A percentile compares a stretch with the other conserved stretches of the same genome.
Conservation (phyloP, 805 yeast species). For the Sporopachydermia lactativora region DNA sequence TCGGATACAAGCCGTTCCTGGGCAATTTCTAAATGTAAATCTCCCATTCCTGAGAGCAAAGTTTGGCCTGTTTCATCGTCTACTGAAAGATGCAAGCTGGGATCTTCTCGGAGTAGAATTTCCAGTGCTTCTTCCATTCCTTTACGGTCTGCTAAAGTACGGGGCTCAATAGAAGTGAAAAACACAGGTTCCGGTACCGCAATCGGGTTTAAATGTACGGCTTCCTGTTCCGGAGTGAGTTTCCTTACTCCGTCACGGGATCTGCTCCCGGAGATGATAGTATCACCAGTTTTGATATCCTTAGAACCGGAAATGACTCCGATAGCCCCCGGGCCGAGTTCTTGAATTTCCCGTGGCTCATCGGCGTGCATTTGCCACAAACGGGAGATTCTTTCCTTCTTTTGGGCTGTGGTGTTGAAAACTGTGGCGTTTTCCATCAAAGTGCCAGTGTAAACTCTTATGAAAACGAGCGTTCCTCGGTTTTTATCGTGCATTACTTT, state of each 20-base stretch:
- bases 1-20: constrained; percentile 66
- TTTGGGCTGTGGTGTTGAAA: constrained; percentile 55
- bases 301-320: constrained; percentile 75
- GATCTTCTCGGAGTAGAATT: constrained; percentile 72
- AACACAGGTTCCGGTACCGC: constrained; percentile 87
- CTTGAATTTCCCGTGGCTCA: constrained; percentile 54
- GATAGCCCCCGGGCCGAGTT: constrained; percentile 64
- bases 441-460: constrained; percentile 79
- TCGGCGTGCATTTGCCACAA: constrained; percentile 83
- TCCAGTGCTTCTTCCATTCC: constrained; percentile 57
- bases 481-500: constrained; percentile 80
- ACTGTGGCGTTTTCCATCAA: constrained; percentile 48
- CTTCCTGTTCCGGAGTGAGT: constrained; percentile 29
- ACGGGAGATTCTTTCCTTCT: constrained; percentile 50
- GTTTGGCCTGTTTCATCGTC: constrained; percentile 85
- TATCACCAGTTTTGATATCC: constrained; percentile 80
- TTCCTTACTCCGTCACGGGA: constrained; percentile 35
- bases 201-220: constrained; percentile 55
- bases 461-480: constrained; percentile 71
- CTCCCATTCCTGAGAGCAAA: constrained; percentile 92
- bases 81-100: constrained; percentile 55
- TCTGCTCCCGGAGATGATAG: constrained; percentile 49
- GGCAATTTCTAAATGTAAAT: constrained; percentile 83
- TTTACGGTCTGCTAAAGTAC: constrained; percentile 66
- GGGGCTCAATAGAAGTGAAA: constrained; percentile 72